Evolutionary conservation across 2,329 filamentous ascomycete genomes (phyloP), one percentile per base, ranked within the genome.

Genomic region (Fusarium sp.): DNA sequence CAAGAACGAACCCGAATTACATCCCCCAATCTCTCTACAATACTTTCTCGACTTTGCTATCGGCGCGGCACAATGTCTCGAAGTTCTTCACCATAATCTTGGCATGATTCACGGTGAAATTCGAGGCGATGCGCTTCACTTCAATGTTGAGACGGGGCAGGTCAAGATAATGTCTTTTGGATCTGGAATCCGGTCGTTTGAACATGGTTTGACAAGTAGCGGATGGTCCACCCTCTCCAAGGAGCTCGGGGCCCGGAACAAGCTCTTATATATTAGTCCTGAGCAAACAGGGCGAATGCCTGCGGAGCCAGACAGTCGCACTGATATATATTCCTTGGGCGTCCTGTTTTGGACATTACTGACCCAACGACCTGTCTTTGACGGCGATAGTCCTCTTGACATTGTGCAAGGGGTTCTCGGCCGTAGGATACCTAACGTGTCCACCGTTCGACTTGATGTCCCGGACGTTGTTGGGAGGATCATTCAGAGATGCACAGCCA

Each of bases 271-370:
- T 73, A 96, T 97, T 73, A 94, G 93, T 42, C 93, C 94, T 0
- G 94, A 98, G 73, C 94, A 97, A 79, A 97, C 94, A 3, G 94
- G 94, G 12, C 88, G 94, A 19, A 90, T 97, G 85, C 91, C 93
- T 3, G 92, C 91, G 4, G 93, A 97, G 74, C 94, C 94, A 2
- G 94, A 97, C 76, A 91, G 86, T 39, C 86, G 94, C 36, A 97
- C 94, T 13, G 94, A 98, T 75, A 96, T 97, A 29, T 97, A 97
- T 78, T 93, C 92, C 1, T 80, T 97, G 1, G 94, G 94, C 5
- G 88, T 97, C 35, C 77, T 97, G 2, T 94, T 97, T 74, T 97
- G 92, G 90, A 91, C 86, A 8, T 85, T 96, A 71, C 80, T 96
- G 41, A 91, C 91, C 2, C 92, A 93, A 26, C 86, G 89, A 68